Base-by-base conservation (phyloP, 2,329 filamentous ascomycete species). In the Pyrenophora teres region DNA sequence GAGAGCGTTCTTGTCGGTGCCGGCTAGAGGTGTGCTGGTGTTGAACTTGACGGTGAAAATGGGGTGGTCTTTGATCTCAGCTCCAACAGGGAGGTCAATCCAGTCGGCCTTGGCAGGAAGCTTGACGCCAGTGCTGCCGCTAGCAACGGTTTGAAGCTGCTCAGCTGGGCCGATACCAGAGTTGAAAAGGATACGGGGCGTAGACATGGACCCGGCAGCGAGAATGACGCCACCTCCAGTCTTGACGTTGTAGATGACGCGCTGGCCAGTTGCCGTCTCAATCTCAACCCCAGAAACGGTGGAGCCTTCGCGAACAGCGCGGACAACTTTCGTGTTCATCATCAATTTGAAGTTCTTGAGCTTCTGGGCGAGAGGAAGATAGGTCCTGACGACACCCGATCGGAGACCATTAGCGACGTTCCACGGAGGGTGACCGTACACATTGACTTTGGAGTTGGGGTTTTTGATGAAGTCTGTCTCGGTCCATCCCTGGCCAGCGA, bases 321-420 rank as follows among this genome's bases (percentile, higher is more conserved):
- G 81, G 53, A 82, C 79, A 8, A 89, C 87, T 36, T 83, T 81
- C 4, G 86, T 87, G 63, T 86, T 83, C 38, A 83, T 81, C 78
- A 83, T 84, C 41, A 90, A 74, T 45, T 83, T 78, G 72, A 91
- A 90, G 74, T 89, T 88, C 35, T 77, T 69, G 49, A 83, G 79
- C 39, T 77, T 75, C 48, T 79, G 78, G 2, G 86, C 86, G 6
- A 81, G 77, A 2, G 85, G 83, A 1, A 91, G 81, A 63, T 90
- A 91, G 1, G 87, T 89, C 12, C 83, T 83, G 70, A 90, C 77
- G 2, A 87, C 86, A 0, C 88, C 88, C 25, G 83, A 84, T 50
- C 88, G 80, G 67, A 88, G 83, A 46, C 86, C 87, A 44, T 85
- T 70, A 3, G 77, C 76, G 61, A 83, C 86, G 81, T 87, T 87